phyloP scores from a whole-genome alignment of 2,329 filamentous ascomycete species.

The Penicillium sp. region DNA sequence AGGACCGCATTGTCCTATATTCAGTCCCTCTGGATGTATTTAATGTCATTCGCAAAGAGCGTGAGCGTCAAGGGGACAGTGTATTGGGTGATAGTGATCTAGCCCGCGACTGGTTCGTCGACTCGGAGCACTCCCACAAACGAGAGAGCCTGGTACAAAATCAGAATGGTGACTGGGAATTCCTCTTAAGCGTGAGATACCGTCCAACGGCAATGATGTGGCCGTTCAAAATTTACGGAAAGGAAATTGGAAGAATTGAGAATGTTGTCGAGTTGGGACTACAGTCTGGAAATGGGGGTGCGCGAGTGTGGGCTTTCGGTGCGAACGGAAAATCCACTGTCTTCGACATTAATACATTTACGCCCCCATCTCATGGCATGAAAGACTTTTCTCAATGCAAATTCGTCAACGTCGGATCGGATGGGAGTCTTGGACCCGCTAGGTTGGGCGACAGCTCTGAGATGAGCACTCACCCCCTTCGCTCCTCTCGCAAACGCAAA shows the following conservation, averaged over 20 bases:
- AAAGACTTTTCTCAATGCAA: constrained; percentile 27
- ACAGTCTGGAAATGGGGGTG: constrained; percentile 44
- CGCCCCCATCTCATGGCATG: constrained; percentile 14
- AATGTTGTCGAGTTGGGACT: constrained; percentile 57
- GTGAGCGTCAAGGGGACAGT: constrained; percentile 34
- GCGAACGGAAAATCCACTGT: constrained; percentile 49
- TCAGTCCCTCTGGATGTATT: constrained; percentile 64
- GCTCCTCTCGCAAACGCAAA: constrained; percentile 33
- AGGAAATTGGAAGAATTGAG: constrained; percentile 51
- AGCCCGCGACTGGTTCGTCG: constrained; percentile 37
- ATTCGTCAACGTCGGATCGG: constrained; percentile 26
- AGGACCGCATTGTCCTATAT: constrained; percentile 60
- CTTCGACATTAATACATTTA: constrained; percentile 51
- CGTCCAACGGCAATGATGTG: constrained; percentile 46
- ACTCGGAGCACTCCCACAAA: constrained; percentile 30
- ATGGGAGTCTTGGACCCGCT: constrained; percentile 32
- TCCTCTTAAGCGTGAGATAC: constrained; percentile 40
- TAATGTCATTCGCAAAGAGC: constrained; percentile 41
- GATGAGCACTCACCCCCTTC: constrained; percentile 8
- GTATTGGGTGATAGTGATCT: constrained; percentile 42
- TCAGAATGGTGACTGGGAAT: constrained; percentile 47
- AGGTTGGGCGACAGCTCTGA: constrained; percentile 21
- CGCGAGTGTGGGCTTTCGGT: constrained; percentile 59
- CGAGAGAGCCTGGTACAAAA: constrained; percentile 38
- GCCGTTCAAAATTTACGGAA: constrained; percentile 57